A percentile compares a stretch with the other conserved stretches of the same genome.
These are phyloP conservation scores for Biscogniauxia marginata DNA, from an alignment of 2,329 filamentous ascomycete genomes.

Conservation along the genomic window DNA sequence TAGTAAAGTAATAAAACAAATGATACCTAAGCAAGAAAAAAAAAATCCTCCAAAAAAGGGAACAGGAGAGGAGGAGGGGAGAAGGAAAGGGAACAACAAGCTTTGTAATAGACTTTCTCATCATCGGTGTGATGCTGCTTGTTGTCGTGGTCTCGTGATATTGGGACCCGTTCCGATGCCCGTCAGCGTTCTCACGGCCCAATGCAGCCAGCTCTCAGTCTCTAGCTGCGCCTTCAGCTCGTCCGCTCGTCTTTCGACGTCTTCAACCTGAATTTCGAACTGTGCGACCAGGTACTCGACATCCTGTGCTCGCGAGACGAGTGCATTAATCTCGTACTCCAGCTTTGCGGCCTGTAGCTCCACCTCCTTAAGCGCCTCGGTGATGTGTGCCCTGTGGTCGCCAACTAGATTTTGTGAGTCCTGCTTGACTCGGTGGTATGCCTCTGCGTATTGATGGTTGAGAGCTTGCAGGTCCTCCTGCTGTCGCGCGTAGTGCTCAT, in stretches of 20 bases:
- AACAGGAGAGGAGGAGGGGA: neutral
- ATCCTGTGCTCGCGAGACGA: constrained; percentile 80
- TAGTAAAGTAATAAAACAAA: neutral
- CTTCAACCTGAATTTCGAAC: constrained; percentile 75
- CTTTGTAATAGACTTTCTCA: neutral
- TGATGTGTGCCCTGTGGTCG: constrained; percentile 66
- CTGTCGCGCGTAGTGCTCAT: constrained; percentile 61
- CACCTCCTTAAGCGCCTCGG: constrained; percentile 73
- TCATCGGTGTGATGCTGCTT: constrained; percentile 7
- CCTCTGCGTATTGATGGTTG: constrained; percentile 69
- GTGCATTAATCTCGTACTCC: constrained; percentile 83
- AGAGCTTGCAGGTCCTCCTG: constrained; percentile 64
- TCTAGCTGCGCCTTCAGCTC: constrained; percentile 62
- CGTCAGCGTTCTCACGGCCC: constrained; percentile 61
- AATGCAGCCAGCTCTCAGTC: constrained; percentile 63
- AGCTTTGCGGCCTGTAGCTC: constrained; percentile 80
- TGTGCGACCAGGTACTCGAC: constrained; percentile 79
- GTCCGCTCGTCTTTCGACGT: constrained; percentile 64
- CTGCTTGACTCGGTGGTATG: constrained; percentile 66
- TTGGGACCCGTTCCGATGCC: constrained; percentile 61
- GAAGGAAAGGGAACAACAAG: neutral
- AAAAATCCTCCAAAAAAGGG: neutral
- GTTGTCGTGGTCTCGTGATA: constrained; percentile 40
- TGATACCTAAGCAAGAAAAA: neutral
- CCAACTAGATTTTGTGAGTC: constrained; percentile 67